Base-by-base conservation (phyloP, 129 eudicot genomes). In the Pittosporum tobira region DNA sequence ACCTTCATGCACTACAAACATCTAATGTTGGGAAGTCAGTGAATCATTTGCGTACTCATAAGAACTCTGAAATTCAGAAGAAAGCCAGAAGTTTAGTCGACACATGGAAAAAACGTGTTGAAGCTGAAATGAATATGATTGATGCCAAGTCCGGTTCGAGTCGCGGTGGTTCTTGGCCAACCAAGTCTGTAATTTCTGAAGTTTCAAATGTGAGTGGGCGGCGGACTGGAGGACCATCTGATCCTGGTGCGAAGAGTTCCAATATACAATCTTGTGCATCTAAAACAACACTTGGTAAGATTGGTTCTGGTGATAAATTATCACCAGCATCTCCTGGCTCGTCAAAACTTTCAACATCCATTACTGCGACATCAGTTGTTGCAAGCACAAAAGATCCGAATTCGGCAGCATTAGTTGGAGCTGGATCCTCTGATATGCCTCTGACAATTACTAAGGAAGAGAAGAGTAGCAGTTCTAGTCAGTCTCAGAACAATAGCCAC, bases 391-490 rank as follows among this genome's bases (percentile, higher is more conserved):
- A 76, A 71, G 83, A 77, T 38, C 44, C 60, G 21, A 71, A 64
- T n/a, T 47, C 75, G 25, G 51, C 49, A 43, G 55, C 20, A 16
- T n/a, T 65, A 20, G 75, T 66, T 61, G 75, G 67, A 61, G 57
- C 59, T 28, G 78, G 68, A 15, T 73, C 84, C 30, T 71, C 78
- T 0, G 84, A 73, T 51, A n/a, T 55, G 25, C 80, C 78, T 25
- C 75, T 64, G 13, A 43, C 84, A 47, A 54, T 75, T 0, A 53
- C 68, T 43, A 85, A 75, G 75, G 97, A 89, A 43, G 95, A 82
- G 18, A 89, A 73, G 55, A 85, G 95, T 75, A 74, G 81, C 42
- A 77, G 91, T 56, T 79, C 97, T 34, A 82, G 87, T 70, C 97
- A 82, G 64, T 89, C 95, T 31, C 95, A 84, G 58, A 89, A 77